phyloP scores from a whole-genome alignment of 805 yeast species.

The Wickerhamomyces queroliae region DNA sequence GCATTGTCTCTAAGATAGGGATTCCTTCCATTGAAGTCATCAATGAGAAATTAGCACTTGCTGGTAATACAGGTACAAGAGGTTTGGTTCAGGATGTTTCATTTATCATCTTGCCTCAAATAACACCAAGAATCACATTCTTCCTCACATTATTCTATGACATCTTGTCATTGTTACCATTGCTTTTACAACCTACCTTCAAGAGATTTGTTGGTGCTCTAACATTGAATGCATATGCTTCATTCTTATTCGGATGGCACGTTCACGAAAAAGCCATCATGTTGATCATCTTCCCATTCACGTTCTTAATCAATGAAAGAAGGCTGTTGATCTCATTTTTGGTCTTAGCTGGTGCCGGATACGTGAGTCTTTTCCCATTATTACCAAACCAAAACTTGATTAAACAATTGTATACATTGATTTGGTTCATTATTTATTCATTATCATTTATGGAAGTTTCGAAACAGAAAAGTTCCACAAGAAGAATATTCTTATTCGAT shows the following conservation, averaged over 20 bases:
- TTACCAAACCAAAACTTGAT: slow-evolving; percentile 74
- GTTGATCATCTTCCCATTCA: slow-evolving; percentile 80
- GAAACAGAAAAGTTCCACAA: slow-evolving; percentile 29
- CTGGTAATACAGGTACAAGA: slow-evolving; percentile 51
- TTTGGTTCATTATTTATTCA: slow-evolving; percentile 80
- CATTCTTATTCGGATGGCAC: slow-evolving; percentile 96
- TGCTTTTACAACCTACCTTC: slow-evolving; percentile 64
- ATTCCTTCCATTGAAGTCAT: slow-evolving; percentile 27
- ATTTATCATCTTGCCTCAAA: slow-evolving; percentile 74
- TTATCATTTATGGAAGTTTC: slow-evolving; percentile 69
- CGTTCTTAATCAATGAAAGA: slow-evolving; percentile 67
- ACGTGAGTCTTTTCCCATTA: slow-evolving; percentile 84
- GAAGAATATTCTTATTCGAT: slow-evolving; percentile 62
- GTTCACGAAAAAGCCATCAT: slow-evolving; percentile 98
- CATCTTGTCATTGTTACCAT: slow-evolving; percentile 66
- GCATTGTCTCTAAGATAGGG: slow-evolving; percentile 28
- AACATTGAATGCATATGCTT: slow-evolving; percentile 85
- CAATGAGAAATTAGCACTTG: slow-evolving; percentile 24
- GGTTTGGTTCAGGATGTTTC: slow-evolving; percentile 91
- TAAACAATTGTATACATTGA: slow-evolving; percentile 69
- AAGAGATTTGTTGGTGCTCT: slow-evolving; percentile 78
- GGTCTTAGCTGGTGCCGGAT: slow-evolving; percentile 72
- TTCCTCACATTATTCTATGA: slow-evolving; percentile 82
- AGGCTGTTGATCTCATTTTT: slow-evolving; percentile 68
- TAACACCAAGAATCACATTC: slow-evolving; percentile 75